Conservation (phyloP, 805 yeast genomes). For the Monosporozyma aerobia region DNA sequence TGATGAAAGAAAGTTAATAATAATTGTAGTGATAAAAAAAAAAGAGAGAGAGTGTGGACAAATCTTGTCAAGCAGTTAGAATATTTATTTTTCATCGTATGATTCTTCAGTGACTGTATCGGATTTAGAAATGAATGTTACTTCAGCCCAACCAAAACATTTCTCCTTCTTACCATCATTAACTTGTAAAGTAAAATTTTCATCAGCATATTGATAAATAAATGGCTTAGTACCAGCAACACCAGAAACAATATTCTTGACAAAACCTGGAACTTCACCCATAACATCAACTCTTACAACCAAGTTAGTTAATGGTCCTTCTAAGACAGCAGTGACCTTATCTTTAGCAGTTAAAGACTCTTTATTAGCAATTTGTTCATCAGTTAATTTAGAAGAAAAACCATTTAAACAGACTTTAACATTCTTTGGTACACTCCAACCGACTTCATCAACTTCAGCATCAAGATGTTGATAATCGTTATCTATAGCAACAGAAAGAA, state of each 20-base stretch:
- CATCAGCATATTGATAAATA: conserved; percentile 83
- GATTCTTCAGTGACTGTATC: conserved; percentile 22
- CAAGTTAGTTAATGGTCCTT: conserved; percentile 51
- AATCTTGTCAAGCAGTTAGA: not conserved
- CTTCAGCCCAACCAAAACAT: conserved; percentile 29
- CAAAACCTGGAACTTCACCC: conserved; percentile 93
- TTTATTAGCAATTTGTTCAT: conserved; percentile 31
- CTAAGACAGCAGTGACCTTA: conserved; percentile 39
- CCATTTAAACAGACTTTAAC: conserved; percentile 54
- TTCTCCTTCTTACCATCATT: conserved; percentile 13
- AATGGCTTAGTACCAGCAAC: conserved; percentile 96
- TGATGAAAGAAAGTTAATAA: not conserved
- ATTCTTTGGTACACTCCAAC: conserved; percentile 80
- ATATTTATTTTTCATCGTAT: conserved; percentile 5
- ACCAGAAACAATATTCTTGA: conserved; percentile 85
- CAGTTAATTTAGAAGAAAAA: conserved; percentile 36
- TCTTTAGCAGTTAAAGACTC: conserved; percentile 12
- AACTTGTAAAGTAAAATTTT: conserved; percentile 24
- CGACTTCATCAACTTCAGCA: conserved; percentile 60
- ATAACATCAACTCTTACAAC: conserved; percentile 94
- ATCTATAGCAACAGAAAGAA: conserved; percentile 55
- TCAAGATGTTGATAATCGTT: conserved; percentile 55
- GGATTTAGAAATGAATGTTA: conserved; percentile 28
- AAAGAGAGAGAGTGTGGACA: no score
- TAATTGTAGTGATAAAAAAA: not conserved